Evolutionary conservation across 352 stramenopile species (phyloP), one percentile per base, ranked within the genome.

Genomic region (Globisporangium acanthophoron): DNA sequence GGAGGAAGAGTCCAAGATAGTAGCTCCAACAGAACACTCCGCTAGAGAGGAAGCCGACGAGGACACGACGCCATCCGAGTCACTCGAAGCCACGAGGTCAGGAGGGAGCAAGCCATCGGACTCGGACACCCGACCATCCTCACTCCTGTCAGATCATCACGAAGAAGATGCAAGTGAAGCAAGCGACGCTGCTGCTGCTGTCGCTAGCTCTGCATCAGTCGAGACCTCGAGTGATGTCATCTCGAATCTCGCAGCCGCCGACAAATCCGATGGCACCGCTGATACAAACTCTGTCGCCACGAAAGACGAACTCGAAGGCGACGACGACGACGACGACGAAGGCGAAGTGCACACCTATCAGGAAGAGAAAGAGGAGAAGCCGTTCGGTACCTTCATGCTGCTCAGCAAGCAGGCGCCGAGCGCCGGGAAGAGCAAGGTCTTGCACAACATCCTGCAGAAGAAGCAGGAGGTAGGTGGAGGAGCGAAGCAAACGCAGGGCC

Each of bases 311-410:
- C 2, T 18, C 11, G 11, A 29, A 7, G 44, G 5, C 8, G 43
- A 13, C 43, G 16, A 24, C 18, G 43, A 3, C 18, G 43, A 3
- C 24, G 24, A 9, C 33, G 33, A 20, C 1, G 40, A 46, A 37
- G 33, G 12, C 33, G 33, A 37, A 46, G 40, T 8, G 16, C 41
- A 47, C 16, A 11, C 16, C 6, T 2, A 13, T 24, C 47, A 59
- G n/a, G 40, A 52, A 18, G 54, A 67, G 20, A 31, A 31, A n/a
- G 55, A 67, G 9, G 41, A 62, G 0, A 70, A 74, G 31, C 61
- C 65, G 5, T 64, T 65, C 5, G 73, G 75, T 0, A 77, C 73
- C 20, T 79, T 70, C 57, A 79, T 78, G 61, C 64, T 82, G 37
- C 63, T 80, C 56, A 66, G 53, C 44, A 77, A 77, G 39, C 66